Evolutionary conservation across 1,284 basidiomycete genomes (phyloP).

Genomic region (Rhodotorula glutinis): DNA sequence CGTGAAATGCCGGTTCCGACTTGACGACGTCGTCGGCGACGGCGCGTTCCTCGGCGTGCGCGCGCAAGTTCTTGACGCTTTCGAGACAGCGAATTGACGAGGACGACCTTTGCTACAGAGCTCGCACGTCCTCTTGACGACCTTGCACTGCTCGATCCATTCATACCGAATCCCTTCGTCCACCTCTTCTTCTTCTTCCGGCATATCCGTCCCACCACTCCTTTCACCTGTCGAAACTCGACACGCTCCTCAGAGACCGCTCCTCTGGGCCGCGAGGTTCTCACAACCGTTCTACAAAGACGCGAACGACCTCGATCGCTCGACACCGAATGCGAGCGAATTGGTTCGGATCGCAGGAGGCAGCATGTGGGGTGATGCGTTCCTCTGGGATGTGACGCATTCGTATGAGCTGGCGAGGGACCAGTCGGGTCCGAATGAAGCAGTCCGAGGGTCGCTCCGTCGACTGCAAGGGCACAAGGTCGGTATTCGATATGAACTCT

Average conservation of each 20-base stretch:
- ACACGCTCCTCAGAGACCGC: slow-evolving; percentile 20
- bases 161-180: background rate
- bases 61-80: background rate
- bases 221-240: background rate
- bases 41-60: slow-evolving; percentile 20
- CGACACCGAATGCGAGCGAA: too few species aligned
- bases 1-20: background rate
- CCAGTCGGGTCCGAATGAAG: too few species aligned
- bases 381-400: slow-evolving; percentile 19
- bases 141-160: slow-evolving; percentile 20
- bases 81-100: background rate
- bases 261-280: slow-evolving; percentile 24
- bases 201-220: background rate
- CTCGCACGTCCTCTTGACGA: slow-evolving; percentile 11
- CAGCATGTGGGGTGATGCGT: slow-evolving; percentile 21
- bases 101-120: background rate
- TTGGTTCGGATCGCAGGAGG: slow-evolving; percentile 13
- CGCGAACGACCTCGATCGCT: too few species aligned
- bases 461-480: slow-evolving; percentile 13
- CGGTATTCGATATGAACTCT: too few species aligned
- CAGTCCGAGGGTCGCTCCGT: background rate
- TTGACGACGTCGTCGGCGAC: slow-evolving; percentile 24
- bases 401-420: too few species aligned
- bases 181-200: background rate
- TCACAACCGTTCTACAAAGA: background rate